Base-by-base conservation (phyloP, 1,284 basidiomycete genomes). In the Malassezia sp. region DNA sequence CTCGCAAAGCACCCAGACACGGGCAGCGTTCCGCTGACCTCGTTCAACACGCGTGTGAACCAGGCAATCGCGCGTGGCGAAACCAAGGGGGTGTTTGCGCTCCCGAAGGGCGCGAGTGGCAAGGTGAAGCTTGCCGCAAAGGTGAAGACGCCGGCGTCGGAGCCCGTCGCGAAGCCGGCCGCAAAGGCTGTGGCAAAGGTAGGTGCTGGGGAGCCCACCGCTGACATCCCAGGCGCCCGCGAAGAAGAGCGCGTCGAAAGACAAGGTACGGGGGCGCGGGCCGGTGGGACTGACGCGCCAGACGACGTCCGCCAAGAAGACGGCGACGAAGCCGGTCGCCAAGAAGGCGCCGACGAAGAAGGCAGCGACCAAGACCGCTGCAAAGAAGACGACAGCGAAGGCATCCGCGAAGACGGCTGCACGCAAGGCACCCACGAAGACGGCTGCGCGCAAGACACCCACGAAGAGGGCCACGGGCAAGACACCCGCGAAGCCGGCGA, bases 51-150 rank as follows among this genome's bases (percentile, higher is more conserved):
- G 53, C 84, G 87, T 73, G 78, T 93, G 60, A 78, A 79, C 64
- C 81, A 78, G 67, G 87, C 88, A 49, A 83, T 93, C 71, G 75
- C 78, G 52, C 75, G 77, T 29, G 87, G 88, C 55, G 79, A 78
- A 38, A 82, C 85, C 70, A 86, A 83, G 70, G 79, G 80, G 44
- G 74, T 81, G 59, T 87, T 93, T 67, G 73, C 79, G 41, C 78
- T 90, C 38, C 88, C 88, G 67, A 91, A 90, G 78, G 88, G 87
- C 32, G 63, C 71, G 52, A 72, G 73, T 33, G 87, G 87, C 42
- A 81, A 83, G 61, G 83, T 91, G 52, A 90, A 89, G 74, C 74
- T 80, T 32, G 77, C 83, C 34, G 63, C 73, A 80, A 79, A 73
- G 70, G 49, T 45, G 46, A 54, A 56, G 50, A 79, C 81, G 74